Evolutionary conservation across 164 flowering plant genomes (phyloP).

Genomic region (Cinnamomum chago): DNA sequence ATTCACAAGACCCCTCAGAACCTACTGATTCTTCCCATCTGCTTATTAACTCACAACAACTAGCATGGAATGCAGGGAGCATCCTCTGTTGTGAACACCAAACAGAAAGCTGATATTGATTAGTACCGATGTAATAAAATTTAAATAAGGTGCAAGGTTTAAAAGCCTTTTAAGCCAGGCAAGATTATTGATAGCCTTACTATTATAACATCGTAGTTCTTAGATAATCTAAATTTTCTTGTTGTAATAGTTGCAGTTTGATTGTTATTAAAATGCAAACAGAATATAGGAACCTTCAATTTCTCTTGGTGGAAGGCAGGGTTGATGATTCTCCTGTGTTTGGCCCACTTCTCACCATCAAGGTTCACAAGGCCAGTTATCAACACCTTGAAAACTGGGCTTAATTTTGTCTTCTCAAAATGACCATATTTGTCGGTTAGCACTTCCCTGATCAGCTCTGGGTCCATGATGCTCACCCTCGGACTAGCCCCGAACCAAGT

Average conservation of each 20-base stretch:
- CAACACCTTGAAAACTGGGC: slow-evolving; percentile 4
- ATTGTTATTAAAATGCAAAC: not conserved
- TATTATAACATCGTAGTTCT: not conserved
- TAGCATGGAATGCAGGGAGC: slow-evolving; percentile 10
- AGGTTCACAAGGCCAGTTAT: not conserved
- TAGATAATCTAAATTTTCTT: not conserved
- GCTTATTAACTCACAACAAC: slow-evolving; percentile 7
- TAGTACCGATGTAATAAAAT: not conserved
- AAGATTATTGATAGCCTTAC: not conserved
- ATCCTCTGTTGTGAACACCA: slow-evolving; percentile 3
- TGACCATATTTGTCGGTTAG: slow-evolving; percentile 11
- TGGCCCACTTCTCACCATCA: slow-evolving; percentile 15
- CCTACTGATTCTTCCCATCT: slow-evolving; percentile 10
- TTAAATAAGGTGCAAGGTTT: not conserved
- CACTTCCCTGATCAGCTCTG: slow-evolving; percentile 10
- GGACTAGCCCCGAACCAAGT: slow-evolving; percentile 4
- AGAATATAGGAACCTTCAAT: slow-evolving; percentile 9
- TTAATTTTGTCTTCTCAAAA: slow-evolving; percentile 3
- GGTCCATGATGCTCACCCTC: slow-evolving; percentile 5
- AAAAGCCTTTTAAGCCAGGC: not conserved
- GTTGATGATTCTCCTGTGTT: slow-evolving; percentile 8
- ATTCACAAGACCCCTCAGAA: not conserved
- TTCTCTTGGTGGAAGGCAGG: slow-evolving; percentile 11
- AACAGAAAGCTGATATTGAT: no score
- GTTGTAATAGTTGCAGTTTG: not conserved